Evolutionary conservation across 2,329 filamentous ascomycete species (phyloP), one percentile per base, ranked within the genome.

Genomic region (Escovopsis sp.): DNA sequence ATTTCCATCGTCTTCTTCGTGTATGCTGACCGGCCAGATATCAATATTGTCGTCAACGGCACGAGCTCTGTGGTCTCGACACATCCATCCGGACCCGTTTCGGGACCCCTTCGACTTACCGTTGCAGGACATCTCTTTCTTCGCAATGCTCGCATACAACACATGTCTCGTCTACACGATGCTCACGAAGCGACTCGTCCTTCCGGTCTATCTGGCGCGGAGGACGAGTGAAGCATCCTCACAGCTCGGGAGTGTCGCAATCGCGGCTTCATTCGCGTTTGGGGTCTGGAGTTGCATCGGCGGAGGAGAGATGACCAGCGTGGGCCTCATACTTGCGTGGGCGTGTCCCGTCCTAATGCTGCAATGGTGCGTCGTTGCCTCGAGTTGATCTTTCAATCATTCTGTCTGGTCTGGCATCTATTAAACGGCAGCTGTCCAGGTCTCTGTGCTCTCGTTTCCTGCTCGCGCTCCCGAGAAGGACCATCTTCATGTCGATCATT

Each of bases 91-190:
- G 4, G 23, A 23, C 23, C 23, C 23, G 23, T 6, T 23, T 7
- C 28, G 28, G 8, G 28, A 9, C 28, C 2, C 28, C 12, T 74
- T 73, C 51, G 63, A 65, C n/a, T 82, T 86, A 15, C 82, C 82
- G 0, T 57, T 70, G 4, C 82, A 86, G 53, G 82, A 86, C 55
- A 59, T 85, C 4, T 85, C 85, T 61, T 86, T 86, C 67, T 86
- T 86, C 56, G 60, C 83, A 18, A 73, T 86, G 23, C 82, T 86
- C 59, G 85, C 82, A 1, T 85, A 83, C 58, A 82, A 76, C 53
- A 84, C 81, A 0, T 70, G 75, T 0, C 60, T 85, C 40, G 55
- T 86, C 8, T 86, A 85, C 52, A 66, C 83, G 9, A 59, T 85
- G 1, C 57, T 80, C 18, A 83, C 71, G 59, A 84, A 82, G 55